A percentile compares a stretch with the other conserved stretches of the same genome.
phyloP scores from a whole-genome alignment of 345 rosid genomes.

The Laguncularia racemosa region DNA sequence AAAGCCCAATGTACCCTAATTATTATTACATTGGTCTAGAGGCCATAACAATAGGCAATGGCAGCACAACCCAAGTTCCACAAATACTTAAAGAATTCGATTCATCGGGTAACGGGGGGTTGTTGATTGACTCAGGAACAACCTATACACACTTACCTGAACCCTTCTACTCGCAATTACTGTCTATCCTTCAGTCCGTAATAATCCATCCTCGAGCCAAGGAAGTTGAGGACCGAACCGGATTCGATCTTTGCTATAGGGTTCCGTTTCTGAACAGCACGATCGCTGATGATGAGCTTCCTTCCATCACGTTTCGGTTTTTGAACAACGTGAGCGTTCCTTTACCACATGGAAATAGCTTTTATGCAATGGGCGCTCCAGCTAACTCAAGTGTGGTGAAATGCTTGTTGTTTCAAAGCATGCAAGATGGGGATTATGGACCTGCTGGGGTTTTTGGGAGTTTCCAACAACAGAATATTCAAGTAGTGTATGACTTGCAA shows the following conservation, averaged over 20 bases:
- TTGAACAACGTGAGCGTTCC: constrained; percentile 60
- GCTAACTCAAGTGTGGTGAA: constrained; percentile 53
- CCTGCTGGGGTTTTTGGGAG: constrained; percentile 78
- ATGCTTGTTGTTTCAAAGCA: constrained; percentile 60
- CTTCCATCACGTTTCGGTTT: constrained; percentile 60
- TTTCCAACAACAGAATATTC: constrained; percentile 78
- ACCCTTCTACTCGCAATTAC: constrained; percentile 59
- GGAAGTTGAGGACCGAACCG: constrained; percentile 42
- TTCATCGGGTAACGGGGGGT: constrained; percentile 71
- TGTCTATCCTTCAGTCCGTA: constrained; percentile 31
- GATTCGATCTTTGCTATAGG: constrained; percentile 74
- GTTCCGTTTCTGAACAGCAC: constrained; percentile 59
- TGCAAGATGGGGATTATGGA: constrained; percentile 65
- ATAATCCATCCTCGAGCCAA: constrained; percentile 54
- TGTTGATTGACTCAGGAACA: constrained; percentile 80
- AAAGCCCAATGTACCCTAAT: constrained; percentile 52
- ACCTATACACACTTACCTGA: constrained; percentile 77
- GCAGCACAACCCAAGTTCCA: constrained; percentile 31
- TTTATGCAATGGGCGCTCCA: constrained; percentile 75
- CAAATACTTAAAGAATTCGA: constrained; percentile 52
- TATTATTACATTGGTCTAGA: constrained; percentile 70
- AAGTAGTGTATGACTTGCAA: constrained; percentile 74
- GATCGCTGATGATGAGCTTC: constrained; percentile 25
- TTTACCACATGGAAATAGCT: constrained; percentile 50
- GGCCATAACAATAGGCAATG: constrained; percentile 45